Percentiles rank a stretch among this genome's conserved stretches.
These are phyloP conservation scores for Psilocybe tampanensis DNA, from an alignment of 768 basidiomycete species.

Conservation along the genomic window DNA sequence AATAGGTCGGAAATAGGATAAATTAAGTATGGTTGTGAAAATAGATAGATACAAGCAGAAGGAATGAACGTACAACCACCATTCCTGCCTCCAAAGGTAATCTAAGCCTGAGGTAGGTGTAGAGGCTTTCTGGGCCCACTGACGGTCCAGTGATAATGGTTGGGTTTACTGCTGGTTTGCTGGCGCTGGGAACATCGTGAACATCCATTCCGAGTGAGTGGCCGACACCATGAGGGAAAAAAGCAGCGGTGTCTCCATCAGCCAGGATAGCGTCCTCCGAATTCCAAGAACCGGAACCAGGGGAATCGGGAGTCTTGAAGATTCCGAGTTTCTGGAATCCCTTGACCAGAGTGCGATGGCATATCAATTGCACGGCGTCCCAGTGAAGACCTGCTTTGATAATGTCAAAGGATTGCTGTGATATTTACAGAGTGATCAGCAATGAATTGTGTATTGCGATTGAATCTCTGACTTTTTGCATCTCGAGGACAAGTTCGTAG, in stretches of 20 bases:
- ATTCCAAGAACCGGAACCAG: slow-evolving; percentile 56
- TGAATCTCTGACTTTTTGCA: slow-evolving; percentile 70
- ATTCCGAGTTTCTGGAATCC: slow-evolving; percentile 86
- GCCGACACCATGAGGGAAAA: slow-evolving; percentile 94
- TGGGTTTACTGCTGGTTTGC: slow-evolving; percentile 63
- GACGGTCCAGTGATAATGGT: slow-evolving; percentile 45
- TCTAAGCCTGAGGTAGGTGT: slow-evolving; percentile 78
- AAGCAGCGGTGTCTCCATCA: slow-evolving; percentile 78
- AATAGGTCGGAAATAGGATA: no score
- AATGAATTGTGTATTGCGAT: background rate
- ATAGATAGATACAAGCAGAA: slow-evolving; percentile 4
- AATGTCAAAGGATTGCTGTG: slow-evolving; percentile 66
- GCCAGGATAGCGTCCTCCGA: slow-evolving; percentile 70
- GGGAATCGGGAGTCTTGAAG: slow-evolving; percentile 62
- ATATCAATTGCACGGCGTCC: slow-evolving; percentile 85
- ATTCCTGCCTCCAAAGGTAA: slow-evolving; percentile 74
- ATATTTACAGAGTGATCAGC: background rate
- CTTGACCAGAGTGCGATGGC: slow-evolving; percentile 79
- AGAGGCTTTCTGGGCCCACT: slow-evolving; percentile 64
- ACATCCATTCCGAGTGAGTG: slow-evolving; percentile 95
- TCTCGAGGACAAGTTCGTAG: slow-evolving; percentile 84
- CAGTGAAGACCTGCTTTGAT: slow-evolving; percentile 84
- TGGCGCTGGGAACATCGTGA: slow-evolving; percentile 87
- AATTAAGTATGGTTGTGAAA: background rate
- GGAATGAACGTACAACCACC: slow-evolving; percentile 70